phyloP scores from a whole-genome alignment of 1,284 basidiomycete species.

The Pseudozyma sp. region DNA sequence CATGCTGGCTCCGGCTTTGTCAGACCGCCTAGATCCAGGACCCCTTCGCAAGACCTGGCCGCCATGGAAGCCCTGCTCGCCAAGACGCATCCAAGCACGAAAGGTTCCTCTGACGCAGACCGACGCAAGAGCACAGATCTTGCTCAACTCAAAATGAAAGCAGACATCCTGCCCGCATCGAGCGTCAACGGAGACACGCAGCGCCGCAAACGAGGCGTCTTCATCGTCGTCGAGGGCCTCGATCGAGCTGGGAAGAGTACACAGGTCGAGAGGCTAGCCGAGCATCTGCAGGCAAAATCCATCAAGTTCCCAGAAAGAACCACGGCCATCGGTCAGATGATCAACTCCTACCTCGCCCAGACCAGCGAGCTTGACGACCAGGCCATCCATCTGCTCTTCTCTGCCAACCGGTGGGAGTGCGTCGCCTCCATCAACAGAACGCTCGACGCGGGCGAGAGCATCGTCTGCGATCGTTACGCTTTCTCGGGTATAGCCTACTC shows the following conservation, averaged over 20 bases:
- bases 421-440: slow-evolving; percentile 66
- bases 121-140: slow-evolving; percentile 29
- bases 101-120: slow-evolving; percentile 11
- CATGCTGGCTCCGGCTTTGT: slow-evolving; percentile 23
- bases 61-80: slow-evolving; percentile 46
- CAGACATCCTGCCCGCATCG: neutral
- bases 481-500: slow-evolving; percentile 97
- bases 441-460: slow-evolving; percentile 77
- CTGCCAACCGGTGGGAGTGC: slow-evolving; percentile 93
- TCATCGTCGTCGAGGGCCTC: slow-evolving; percentile 67
- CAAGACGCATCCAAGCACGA: slow-evolving; percentile 13
- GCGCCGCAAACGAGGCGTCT: slow-evolving; percentile 54
- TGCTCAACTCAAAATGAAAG: neutral
- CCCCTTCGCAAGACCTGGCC: slow-evolving; percentile 46
- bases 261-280: slow-evolving; percentile 60
- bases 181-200: slow-evolving; percentile 4
- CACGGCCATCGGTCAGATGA: slow-evolving; percentile 90
- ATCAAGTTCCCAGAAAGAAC: slow-evolving; percentile 77
- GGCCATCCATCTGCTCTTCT: slow-evolving; percentile 92
- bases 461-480: slow-evolving; percentile 94
- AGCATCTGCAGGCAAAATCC: slow-evolving; percentile 46
- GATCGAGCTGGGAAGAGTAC: slow-evolving; percentile 68
- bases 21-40: slow-evolving; percentile 33
- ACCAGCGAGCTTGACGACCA: slow-evolving; percentile 88
- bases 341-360: slow-evolving; percentile 87